These are phyloP conservation scores for Saturnispora saitoi DNA, from an alignment of 805 yeast species.

Conservation along the genomic window DNA sequence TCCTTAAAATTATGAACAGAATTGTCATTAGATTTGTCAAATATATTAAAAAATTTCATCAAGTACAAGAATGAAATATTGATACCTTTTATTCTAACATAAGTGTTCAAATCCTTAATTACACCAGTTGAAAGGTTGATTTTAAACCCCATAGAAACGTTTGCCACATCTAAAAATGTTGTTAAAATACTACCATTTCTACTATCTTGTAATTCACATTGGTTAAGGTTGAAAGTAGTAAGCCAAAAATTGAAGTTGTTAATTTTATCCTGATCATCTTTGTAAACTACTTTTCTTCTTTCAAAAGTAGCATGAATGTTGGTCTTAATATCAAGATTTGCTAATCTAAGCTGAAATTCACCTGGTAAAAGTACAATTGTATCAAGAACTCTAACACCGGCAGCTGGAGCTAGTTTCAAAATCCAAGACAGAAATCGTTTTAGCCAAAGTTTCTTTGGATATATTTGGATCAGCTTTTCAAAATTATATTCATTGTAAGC, in stretches of 20 bases:
- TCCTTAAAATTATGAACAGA: background rate
- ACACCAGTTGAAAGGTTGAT: slow-evolving; percentile 17
- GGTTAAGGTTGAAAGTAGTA: slow-evolving; percentile 5
- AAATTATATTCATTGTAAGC: slow-evolving; percentile 12
- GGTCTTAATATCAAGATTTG: slow-evolving; percentile 7
- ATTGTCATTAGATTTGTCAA: background rate
- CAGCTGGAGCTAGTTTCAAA: slow-evolving; percentile 18
- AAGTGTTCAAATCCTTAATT: slow-evolving; percentile 10
- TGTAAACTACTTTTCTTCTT: slow-evolving; percentile 5
- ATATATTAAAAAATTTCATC: slow-evolving; percentile 4
- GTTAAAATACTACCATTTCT: slow-evolving; percentile 1
- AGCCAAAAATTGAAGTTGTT: slow-evolving; percentile 4
- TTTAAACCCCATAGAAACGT: slow-evolving; percentile 10
- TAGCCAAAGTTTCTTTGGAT: slow-evolving; percentile 11
- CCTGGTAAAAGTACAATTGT: slow-evolving; percentile 7
- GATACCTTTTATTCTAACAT: slow-evolving; percentile 10
- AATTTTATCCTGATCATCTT: background rate
- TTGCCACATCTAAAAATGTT: slow-evolving; percentile 8
- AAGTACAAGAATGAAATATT: slow-evolving; percentile 17
- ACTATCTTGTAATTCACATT: slow-evolving; percentile 2
- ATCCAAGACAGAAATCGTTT: slow-evolving; percentile 13
- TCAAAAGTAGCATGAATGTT: slow-evolving; percentile 6
- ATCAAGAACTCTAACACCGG: slow-evolving; percentile 15
- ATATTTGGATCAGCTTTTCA: slow-evolving; percentile 15
- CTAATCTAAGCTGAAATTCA: slow-evolving; percentile 1